phyloP scores from a whole-genome alignment of 1,139 yeast species.

The Candida sanyaensis region DNA sequence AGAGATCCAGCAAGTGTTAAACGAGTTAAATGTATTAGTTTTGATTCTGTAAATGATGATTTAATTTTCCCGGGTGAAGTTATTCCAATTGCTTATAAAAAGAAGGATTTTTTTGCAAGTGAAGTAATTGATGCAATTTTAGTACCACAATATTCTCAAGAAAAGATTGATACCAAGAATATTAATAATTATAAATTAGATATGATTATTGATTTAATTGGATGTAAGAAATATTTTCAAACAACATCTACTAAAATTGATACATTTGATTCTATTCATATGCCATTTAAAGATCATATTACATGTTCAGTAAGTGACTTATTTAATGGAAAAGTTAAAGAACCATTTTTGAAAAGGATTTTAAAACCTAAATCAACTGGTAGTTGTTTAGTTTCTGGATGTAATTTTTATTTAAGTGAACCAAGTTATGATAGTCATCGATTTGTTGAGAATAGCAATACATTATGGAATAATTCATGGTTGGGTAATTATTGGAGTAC shows the following conservation, averaged over 20 bases:
- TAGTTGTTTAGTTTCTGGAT: slow-evolving; percentile 39
- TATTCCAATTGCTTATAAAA: slow-evolving; percentile 37
- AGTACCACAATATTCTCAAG: slow-evolving; percentile 18
- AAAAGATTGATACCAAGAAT: slow-evolving; percentile 22
- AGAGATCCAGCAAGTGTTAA: slow-evolving; percentile 23
- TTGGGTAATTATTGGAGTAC: slow-evolving; percentile 32
- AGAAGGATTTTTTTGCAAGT: slow-evolving; percentile 41
- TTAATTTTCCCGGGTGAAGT: slow-evolving; percentile 39
- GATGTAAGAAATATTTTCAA: slow-evolving; percentile 42
- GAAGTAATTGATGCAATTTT: slow-evolving; percentile 41
- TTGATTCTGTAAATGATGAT: slow-evolving; percentile 39
- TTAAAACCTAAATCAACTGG: slow-evolving; percentile 38
- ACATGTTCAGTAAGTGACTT: slow-evolving; percentile 23
- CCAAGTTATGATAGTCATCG: slow-evolving; percentile 41
- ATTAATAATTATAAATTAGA: slow-evolving; percentile 36
- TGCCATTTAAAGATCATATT: slow-evolving; percentile 31
- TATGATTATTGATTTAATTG: slow-evolving; percentile 41
- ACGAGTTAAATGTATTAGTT: slow-evolving; percentile 31
- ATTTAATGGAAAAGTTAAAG: slow-evolving; percentile 27
- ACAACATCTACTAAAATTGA: slow-evolving; percentile 27
- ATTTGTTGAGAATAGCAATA: slow-evolving; percentile 21
- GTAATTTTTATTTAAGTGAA: slow-evolving; percentile 30
- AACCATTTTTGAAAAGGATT: slow-evolving; percentile 36
- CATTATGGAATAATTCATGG: slow-evolving; percentile 40
- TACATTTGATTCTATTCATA: slow-evolving; percentile 31